Conservation (phyloP, 2,329 filamentous ascomycete genomes). For the Coleophoma eucalyptorum region DNA sequence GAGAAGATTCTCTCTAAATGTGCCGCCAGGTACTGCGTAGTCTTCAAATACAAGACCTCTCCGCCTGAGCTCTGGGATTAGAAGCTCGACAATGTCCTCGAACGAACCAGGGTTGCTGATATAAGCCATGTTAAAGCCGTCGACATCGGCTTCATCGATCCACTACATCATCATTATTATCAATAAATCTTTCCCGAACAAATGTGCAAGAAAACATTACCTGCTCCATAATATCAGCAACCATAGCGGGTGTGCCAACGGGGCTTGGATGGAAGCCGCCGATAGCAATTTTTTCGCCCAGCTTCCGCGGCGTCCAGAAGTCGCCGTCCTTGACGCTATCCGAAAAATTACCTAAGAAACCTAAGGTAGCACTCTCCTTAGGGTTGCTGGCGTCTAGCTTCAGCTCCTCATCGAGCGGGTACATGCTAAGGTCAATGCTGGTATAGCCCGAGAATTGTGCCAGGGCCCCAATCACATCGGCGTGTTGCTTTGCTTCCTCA, state of each 20-base stretch:
- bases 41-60: slow-evolving; percentile 49
- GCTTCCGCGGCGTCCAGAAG: slow-evolving; percentile 54
- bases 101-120: slow-evolving; percentile 50
- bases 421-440: slow-evolving; percentile 55
- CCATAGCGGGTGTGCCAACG: slow-evolving; percentile 44
- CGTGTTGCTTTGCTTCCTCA: slow-evolving; percentile 55
- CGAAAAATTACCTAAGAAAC: slow-evolving; percentile 29
- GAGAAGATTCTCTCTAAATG: slow-evolving; percentile 53
- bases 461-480: slow-evolving; percentile 58
- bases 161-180: slow-evolving; percentile 35
- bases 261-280: slow-evolving; percentile 57
- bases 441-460: slow-evolving; percentile 71
- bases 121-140: slow-evolving; percentile 69
- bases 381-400: neutral
- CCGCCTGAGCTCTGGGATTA: slow-evolving; percentile 58
- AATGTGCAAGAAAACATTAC: neutral
- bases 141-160: slow-evolving; percentile 64
- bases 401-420: slow-evolving; percentile 58
- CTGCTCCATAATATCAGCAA: slow-evolving; percentile 62
- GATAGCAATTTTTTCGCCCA: slow-evolving; percentile 63
- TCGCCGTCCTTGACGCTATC: slow-evolving; percentile 45
- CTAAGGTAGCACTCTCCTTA: slow-evolving; percentile 29
- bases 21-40: slow-evolving; percentile 49
- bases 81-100: slow-evolving; percentile 60
- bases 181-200: neutral